Conservation (phyloP, 202 grass and related monocot genomes). For the Eragrostis tef region DNA sequence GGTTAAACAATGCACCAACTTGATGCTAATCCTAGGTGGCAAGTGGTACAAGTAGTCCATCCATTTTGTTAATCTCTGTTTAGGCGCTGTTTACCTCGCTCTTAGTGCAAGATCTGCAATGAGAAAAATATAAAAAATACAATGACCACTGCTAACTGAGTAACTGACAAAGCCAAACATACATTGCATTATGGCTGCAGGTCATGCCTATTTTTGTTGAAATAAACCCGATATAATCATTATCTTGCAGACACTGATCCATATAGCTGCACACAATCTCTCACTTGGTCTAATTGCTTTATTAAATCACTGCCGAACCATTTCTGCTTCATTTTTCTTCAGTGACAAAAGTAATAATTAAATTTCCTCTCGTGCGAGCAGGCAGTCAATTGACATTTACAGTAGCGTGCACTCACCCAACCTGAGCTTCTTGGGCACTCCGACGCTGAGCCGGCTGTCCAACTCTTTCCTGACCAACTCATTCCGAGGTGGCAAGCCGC, state of each 20-base stretch:
- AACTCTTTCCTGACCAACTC: conserved; percentile 78
- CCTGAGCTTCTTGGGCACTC: conserved; percentile 73
- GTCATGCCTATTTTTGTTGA: not conserved
- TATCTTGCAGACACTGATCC: not conserved
- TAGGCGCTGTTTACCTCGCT: too few species aligned
- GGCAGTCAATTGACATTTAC: conserved; percentile 90
- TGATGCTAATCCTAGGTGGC: too few species aligned
- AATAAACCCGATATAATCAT: not conserved
- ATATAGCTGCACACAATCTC: not conserved
- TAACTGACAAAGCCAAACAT: too few species aligned
- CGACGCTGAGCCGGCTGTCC: conserved; percentile 74
- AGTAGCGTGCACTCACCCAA: conserved; percentile 71
- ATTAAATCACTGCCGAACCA: not conserved
- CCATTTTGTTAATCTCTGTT: too few species aligned
- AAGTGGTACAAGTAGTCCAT: too few species aligned
- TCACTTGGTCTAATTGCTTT: not conserved
- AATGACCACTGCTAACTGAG: too few species aligned
- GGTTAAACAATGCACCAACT: too few species aligned
- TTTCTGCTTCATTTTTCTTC: not conserved
- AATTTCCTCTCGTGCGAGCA: conserved; percentile 31
- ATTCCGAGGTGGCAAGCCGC: conserved; percentile 66
- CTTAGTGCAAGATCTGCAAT: too few species aligned
- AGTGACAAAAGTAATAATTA: not conserved
- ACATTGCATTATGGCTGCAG: too few species aligned
- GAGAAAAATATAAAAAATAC: too few species aligned